A percentile compares a stretch with the other conserved stretches of the same genome.
Conservation (phyloP, 1,139 yeast species). For the Ogataea hybrid region DNA sequence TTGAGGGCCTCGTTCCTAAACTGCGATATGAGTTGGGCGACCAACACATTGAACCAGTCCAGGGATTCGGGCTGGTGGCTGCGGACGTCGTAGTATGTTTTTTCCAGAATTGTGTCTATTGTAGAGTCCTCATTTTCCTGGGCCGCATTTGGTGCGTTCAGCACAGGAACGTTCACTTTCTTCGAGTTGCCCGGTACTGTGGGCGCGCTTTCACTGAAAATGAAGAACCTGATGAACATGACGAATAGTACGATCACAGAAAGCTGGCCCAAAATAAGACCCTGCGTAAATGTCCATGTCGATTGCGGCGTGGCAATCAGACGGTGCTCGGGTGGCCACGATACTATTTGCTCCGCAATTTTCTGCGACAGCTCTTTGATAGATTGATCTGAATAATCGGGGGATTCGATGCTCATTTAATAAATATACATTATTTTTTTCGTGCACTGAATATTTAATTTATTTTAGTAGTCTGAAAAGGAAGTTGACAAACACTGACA, state of each 20-base stretch:
- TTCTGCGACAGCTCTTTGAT: constrained; percentile 17
- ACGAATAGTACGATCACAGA: constrained; percentile 76
- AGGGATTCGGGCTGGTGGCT: constrained; percentile 86
- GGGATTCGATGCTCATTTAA: constrained; percentile 3
- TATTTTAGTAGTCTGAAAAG: constrained; percentile 43
- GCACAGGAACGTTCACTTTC: constrained; percentile 28
- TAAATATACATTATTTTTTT: background rate
- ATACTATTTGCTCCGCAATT: constrained; percentile 10
- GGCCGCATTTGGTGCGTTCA: constrained; percentile 25
- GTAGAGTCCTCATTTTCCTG: constrained; percentile 21
- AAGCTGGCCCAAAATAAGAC: constrained; percentile 77
- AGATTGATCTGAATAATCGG: constrained; percentile 4
- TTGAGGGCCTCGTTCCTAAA: constrained; percentile 81
- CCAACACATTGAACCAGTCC: constrained; percentile 94
- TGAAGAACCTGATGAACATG: constrained; percentile 79
- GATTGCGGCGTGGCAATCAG: constrained; percentile 6
- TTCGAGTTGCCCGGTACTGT: constrained; percentile 22
- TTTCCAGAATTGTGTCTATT: constrained; percentile 61
- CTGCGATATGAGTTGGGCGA: constrained; percentile 89
- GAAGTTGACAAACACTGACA: constrained; percentile 73
- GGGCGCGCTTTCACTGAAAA: constrained; percentile 69
- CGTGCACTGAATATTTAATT: background rate
- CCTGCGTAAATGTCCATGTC: constrained; percentile 72
- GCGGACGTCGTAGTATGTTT: constrained; percentile 88
- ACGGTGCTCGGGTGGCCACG: constrained; percentile 5